Base-by-base conservation (phyloP, 2,329 filamentous ascomycete species). In the Verticillium alfalfae region DNA sequence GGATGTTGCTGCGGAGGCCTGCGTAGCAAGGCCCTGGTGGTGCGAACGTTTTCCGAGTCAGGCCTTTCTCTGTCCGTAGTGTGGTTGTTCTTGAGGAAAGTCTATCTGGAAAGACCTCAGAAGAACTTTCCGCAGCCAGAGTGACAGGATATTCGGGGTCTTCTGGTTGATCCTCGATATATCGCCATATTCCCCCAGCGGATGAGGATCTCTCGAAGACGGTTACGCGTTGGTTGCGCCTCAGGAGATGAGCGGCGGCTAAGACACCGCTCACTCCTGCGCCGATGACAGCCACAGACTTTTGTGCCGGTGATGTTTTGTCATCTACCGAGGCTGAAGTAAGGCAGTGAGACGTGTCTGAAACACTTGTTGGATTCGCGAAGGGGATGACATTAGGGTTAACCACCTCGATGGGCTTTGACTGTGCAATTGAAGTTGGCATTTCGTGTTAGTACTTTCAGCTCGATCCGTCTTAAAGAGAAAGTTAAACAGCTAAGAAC, bases 1-100 rank as follows among this genome's bases (percentile, higher is more conserved):
- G 88, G 3, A 93, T 88, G 67, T 94, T 95, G 39, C 90, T 92
- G 69, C 88, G 88, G 8, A 93, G 75, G 2, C 82, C 81, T 5
- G 72, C 73, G 62, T 83, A 75, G 82, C 84, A 77, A 80, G 92
- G 75, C 0, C 72, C 73, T 0, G 71, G 73, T 2, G 69, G 70
- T 2, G 69, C 65, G 41, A 68, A 70, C 2, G 9, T 10, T 9
- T 52, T 52, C 18, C 45, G 18, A 26, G 8, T 22, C 7, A 57
- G 7, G 4, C 8, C 12, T 16, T 34, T 15, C 34, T 38, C 26
- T 5, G 4, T 5, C 26, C 5, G 26, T 4, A 31, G 26, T 5
- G 18, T n/a, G 5, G 55, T 13, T 4, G 31, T 36, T 34, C 55
- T 4, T 9, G n/a, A 22, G 45, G 4, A 7, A n/a, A 5, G 26